Evolutionary conservation across 2,329 filamentous ascomycete species (phyloP).

Genomic region (Colletotrichum gloeosporioides): DNA sequence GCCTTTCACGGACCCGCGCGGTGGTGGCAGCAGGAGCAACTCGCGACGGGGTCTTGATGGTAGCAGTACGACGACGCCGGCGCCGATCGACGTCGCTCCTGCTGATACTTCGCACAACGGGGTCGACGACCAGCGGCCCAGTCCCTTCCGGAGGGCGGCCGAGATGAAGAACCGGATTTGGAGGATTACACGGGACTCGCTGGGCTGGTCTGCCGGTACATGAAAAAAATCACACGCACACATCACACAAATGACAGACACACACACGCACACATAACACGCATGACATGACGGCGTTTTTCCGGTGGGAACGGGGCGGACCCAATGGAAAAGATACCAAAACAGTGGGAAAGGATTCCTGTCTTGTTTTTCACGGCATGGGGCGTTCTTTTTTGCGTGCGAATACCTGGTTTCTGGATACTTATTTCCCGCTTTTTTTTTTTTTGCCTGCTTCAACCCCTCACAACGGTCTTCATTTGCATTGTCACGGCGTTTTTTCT

Average conservation of each 20-base stretch:
- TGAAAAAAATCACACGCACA: neutral
- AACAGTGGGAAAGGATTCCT: neutral
- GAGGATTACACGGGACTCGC: slow-evolving; percentile 14
- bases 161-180: neutral
- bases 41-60: neutral
- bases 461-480: neutral
- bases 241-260: neutral
- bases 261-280: neutral
- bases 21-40: too few relatives aligned
- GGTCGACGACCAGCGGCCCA: neutral
- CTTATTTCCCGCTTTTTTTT: neutral
- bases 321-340: neutral
- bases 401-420: neutral
- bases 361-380: neutral
- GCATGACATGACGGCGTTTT: slow-evolving; percentile 12
- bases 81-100: neutral
- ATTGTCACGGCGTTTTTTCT: slow-evolving; percentile 8
- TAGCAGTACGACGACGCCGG: neutral
- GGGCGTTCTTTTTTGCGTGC: neutral
- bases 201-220: slow-evolving; percentile 10
- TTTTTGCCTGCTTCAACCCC: too few relatives aligned
- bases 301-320: neutral
- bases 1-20: neutral
- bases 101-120: neutral
- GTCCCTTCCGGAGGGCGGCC: neutral